phyloP scores from a whole-genome alignment of 2,329 filamentous ascomycete species.

The Tricladium varicosporioides region DNA sequence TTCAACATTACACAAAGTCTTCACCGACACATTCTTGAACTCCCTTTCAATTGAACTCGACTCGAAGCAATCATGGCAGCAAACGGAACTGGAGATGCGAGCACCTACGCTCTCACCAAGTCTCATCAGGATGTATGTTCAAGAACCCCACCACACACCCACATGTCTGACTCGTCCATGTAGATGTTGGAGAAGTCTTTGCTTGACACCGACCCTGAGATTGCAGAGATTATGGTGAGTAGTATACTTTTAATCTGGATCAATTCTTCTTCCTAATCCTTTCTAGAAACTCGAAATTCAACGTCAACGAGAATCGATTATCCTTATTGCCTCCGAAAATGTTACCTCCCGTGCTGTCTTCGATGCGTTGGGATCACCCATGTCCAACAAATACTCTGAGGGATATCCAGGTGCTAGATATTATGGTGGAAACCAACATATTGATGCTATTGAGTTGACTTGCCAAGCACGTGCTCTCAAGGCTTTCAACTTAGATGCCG shows the following conservation, averaged over 20 bases:
- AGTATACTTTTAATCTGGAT: neutral
- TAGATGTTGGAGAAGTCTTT: slow-evolving; percentile 97
- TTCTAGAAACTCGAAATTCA: slow-evolving; percentile 83
- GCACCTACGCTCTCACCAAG: slow-evolving; percentile 59
- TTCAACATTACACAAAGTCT: neutral
- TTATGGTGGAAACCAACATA: slow-evolving; percentile 99
- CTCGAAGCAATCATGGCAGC: slow-evolving; percentile 22
- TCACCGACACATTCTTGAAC: neutral
- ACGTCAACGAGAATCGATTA: slow-evolving; percentile 97
- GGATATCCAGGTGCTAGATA: slow-evolving; percentile 97
- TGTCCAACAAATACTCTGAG: slow-evolving; percentile 99
- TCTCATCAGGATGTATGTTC: slow-evolving; percentile 62
- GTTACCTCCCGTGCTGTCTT: slow-evolving; percentile 98
- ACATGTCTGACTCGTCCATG: slow-evolving; percentile 36
- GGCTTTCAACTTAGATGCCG: slow-evolving; percentile 81
- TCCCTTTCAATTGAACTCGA: slow-evolving; percentile 4
- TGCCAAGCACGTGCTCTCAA: slow-evolving; percentile 93
- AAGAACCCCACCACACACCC: slow-evolving; percentile 15
- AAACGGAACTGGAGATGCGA: slow-evolving; percentile 12
- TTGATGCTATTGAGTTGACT: slow-evolving; percentile 90
- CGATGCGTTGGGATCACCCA: slow-evolving; percentile 90
- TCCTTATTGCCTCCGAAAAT: slow-evolving; percentile 98
- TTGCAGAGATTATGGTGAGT: slow-evolving; percentile 92
- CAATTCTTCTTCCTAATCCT: slow-evolving; percentile 10
- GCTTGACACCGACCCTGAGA: slow-evolving; percentile 87